Base-by-base conservation (phyloP, 83 land plant species). In the Diphasiastrum complanatum region DNA sequence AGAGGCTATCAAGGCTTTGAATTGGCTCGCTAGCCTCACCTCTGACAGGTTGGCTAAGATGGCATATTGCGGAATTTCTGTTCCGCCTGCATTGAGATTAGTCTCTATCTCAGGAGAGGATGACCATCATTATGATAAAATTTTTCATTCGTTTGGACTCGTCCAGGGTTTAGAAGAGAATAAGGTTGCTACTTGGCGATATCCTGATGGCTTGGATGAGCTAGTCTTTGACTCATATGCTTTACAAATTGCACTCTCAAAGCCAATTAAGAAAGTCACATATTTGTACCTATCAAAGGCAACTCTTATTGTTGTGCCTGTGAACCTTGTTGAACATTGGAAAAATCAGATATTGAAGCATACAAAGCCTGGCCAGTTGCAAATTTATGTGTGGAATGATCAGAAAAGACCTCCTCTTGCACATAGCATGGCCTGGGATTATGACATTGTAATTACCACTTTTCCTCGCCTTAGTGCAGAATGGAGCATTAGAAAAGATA, bases 281-380 rank as follows among this genome's bases (percentile, higher is more conserved):
- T 73, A 91, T 45, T 27, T 91, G 33, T 91, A 91, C 75, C 65
- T 91, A 38, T 91, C 97, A 30, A 79, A 78, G 38, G 95, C 95
- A 63, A 91, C 97, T 47, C 57, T 91, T 11, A 69, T 91, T 47
- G 87, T 91, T 29, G 97, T 91, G 33, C 95, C 97, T 35, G 61
- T 83, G 45, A 85, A 88, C 71, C 68, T 91, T 53, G 95, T 91
- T 52, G 95, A 91, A 32, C 97, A 91, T 50, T 91, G 97, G 97
- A 87, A 68, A 64, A 78, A 73, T 16, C 97, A 91, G 63, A 91
- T 91, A 43, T 33, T 70, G 32, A 82, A 75, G 67, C 97, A 91
- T 70, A 85, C 91, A 3, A 79, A 74, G 24, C 78, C 79, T 47
- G 85, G 85, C 5, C 90, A 91, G 77, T 57, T 91, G 68, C 75